Conservation (phyloP, 208 protist genomes). For the Leptomonas pyrrhocoris region DNA sequence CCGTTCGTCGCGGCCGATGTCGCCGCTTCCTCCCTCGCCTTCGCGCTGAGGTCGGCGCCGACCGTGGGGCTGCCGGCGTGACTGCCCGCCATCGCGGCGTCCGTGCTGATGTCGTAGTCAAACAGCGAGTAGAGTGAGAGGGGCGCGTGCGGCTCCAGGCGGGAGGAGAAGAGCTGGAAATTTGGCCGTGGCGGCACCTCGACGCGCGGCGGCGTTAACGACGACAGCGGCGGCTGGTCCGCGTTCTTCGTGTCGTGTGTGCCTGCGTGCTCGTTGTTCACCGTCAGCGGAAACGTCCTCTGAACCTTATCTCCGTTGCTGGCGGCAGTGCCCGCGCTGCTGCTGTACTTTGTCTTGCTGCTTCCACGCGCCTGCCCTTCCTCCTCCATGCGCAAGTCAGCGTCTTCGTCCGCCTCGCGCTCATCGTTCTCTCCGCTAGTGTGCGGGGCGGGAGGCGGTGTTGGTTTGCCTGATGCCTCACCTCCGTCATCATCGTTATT, state of each 20-base stretch:
- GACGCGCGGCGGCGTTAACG: not conserved
- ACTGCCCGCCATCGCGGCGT: not conserved
- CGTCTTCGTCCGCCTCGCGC: constrained; percentile 15
- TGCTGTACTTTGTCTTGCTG: not conserved
- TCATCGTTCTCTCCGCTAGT: constrained; percentile 8
- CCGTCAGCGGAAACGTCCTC: not conserved
- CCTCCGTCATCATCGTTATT: constrained; percentile 5
- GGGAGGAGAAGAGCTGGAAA: constrained; percentile 45
- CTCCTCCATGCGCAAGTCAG: constrained; percentile 20
- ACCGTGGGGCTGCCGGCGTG: not conserved
- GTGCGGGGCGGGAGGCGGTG: not conserved
- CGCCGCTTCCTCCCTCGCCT: not conserved
- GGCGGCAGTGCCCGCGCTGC: not conserved
- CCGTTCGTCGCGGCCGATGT: not conserved
- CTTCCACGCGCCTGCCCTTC: not conserved
- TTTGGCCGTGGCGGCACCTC: constrained; percentile 35
- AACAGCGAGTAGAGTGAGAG: constrained; percentile 38
- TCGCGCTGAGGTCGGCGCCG: not conserved
- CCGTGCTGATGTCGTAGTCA: constrained; percentile 24
- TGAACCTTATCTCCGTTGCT: not conserved
- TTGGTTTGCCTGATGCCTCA: constrained; percentile 12
- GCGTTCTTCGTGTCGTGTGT: not conserved
- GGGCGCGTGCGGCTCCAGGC: constrained; percentile 43
- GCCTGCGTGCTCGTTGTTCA: not conserved
- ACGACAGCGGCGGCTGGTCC: not conserved